Evolutionary conservation across 179 eudicot genomes (phyloP), one percentile per base, ranked within the genome.

Genomic region (Drosera spatulata): DNA sequence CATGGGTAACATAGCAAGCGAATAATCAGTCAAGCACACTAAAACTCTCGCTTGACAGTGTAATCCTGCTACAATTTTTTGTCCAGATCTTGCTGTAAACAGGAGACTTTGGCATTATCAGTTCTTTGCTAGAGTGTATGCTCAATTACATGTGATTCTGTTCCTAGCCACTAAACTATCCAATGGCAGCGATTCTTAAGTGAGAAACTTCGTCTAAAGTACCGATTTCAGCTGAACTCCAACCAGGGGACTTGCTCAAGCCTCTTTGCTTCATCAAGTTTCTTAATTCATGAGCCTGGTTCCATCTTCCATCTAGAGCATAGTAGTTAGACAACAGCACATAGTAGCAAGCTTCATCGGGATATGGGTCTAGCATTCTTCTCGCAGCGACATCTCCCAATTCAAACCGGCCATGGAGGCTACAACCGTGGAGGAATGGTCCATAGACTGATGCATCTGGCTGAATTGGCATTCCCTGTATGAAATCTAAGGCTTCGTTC

Each of bases 401-500:
- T 56, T 88, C 94, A 50, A 83, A 82, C 66, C 79, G 75, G 2
- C 82, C 77, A 65, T 91, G 82, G 56, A 88, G 73, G 64, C 74
- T 69, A 61, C 97, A 91, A 50, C 96, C 96, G 69, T 83, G 83
- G 39, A 88, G 80, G 73, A 88, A 85, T 50, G 97, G 87, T 11
- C 85, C 91, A 22, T 81, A 72, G 39, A 91, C 74, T 51, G 69
- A 62, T 40, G 60, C 72, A 69, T 82, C 82, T 9, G 87, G 81
- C 41, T 66, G 64, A 15, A 72, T 55, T 10, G 83, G 80, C 82
- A 87, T 83, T 11, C 65, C 71, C 61, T 79, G 76, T 5, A 91
- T 85, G 56, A 87, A 83, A 47, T 75, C 77, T 61, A 73, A 69
- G 7, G 96, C 97, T 77, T 87, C 97, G 65, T 80, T 87, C 3